Base-by-base conservation (phyloP, 2,329 filamentous ascomycete genomes). In the Metarhizium robertsii region DNA sequence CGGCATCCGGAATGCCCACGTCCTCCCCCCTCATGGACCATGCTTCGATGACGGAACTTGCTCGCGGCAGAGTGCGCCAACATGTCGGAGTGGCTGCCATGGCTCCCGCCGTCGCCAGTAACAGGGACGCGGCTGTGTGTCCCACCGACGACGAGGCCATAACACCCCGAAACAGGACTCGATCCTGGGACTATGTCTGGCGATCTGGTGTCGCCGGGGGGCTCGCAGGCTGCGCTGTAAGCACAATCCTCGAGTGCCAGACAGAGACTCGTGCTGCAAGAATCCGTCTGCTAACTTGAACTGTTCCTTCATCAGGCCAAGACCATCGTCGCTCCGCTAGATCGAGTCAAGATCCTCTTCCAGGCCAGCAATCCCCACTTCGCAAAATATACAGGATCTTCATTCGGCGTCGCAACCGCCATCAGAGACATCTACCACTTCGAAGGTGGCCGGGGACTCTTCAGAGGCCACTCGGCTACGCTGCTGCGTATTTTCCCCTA, bases 291-390 rank as follows among this genome's bases (percentile, higher is more conserved):
- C 58, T 63, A 50, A 63, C 25, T 25, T 25, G 25, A 25, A 25
- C 57, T 25, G 3, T 48, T 45, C 53, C 55, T 32, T 10, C 5
- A 3, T 14, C 53, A 96, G 91, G 94, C 88, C 59, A 99, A 99
- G 78, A 96, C 92, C 0, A 78, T 95, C 6, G 95, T 99, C 42
- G 94, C 91, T 29, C 94, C 94, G 29, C 87, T 99, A 60, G 94
- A 99, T 73, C 87, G 94, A 61, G 94, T 99, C 66, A 99, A 99
- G 74, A 99, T 99, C 67, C 87, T 99, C 46, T 97, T 99, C 74
- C 94, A 99, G 71, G 88, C 94, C 53, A 90, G 88, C 66, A 96
- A 94, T 66, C 94, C 94, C 3, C 87, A 94, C 62, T 99, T 96
- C 69, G 82, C 87, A 54, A 96, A 95, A 73, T 99, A 97, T 69